Conservation (phyloP, 345 rosid genomes). For the Excoecaria agallocha region DNA sequence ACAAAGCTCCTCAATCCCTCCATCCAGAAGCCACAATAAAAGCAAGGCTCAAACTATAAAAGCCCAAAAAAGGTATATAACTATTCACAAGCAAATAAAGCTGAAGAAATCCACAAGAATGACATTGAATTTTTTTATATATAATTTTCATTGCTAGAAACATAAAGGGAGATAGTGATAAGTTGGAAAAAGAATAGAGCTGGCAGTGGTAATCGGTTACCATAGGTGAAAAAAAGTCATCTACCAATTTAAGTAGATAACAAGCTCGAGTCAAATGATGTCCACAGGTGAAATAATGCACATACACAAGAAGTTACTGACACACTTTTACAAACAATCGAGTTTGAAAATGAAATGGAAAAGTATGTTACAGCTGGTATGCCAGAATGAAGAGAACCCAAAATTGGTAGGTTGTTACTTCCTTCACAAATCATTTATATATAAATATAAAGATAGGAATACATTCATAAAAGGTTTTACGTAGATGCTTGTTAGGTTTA, state of each 20-base stretch:
- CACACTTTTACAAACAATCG: constrained; percentile 86
- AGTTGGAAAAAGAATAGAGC: background rate
- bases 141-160: background rate
- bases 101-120: no score
- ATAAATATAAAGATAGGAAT: background rate
- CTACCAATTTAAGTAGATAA: background rate
- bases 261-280: no score
- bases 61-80: background rate
- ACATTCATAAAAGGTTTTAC: background rate
- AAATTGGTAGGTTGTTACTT: background rate
- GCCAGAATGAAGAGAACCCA: constrained; percentile 26
- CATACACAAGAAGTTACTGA: background rate
- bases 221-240: background rate
- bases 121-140: background rate
- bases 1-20: background rate
- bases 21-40: background rate
- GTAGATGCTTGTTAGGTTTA: background rate
- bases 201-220: background rate
- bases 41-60: background rate
- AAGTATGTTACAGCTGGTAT: constrained; percentile 44
- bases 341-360: constrained; percentile 61
- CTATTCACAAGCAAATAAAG: background rate
- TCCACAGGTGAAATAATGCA: background rate
- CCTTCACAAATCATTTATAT: background rate
- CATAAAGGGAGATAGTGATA: no score